These are phyloP conservation scores for Gnomoniopsis smithogilvyi DNA, from an alignment of 2,329 filamentous ascomycete genomes.

Conservation along the genomic window DNA sequence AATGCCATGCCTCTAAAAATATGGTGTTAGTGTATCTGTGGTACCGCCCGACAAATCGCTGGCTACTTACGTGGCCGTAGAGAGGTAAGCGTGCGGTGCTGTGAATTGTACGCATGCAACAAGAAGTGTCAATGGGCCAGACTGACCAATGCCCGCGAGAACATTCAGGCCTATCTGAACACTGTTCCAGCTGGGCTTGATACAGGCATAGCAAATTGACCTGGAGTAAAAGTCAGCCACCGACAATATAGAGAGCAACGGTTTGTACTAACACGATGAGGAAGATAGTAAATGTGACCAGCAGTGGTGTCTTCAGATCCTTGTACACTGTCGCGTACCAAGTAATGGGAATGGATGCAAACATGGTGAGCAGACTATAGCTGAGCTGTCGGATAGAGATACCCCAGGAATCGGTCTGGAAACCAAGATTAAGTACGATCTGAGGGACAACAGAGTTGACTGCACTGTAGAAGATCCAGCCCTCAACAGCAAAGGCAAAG, in stretches of 20 bases:
- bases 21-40: background rate
- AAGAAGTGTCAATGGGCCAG: conserved; percentile 46
- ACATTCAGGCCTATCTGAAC: conserved; percentile 47
- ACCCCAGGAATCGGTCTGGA: conserved; percentile 41
- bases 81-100: conserved; percentile 48
- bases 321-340: conserved; percentile 45
- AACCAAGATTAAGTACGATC: conserved; percentile 46
- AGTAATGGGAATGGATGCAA: conserved; percentile 39
- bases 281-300: conserved; percentile 45
- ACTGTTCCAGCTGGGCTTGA: conserved; percentile 39
- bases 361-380: conserved; percentile 37
- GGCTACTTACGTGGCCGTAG: conserved; percentile 40
- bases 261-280: conserved; percentile 37
- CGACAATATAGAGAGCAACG: background rate
- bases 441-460: conserved; percentile 49
- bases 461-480: conserved; percentile 56
- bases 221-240: conserved; percentile 23
- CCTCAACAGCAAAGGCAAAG: conserved; percentile 55
- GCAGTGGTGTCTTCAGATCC: conserved; percentile 43
- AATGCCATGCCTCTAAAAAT: conserved; percentile 40
- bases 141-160: conserved; percentile 45
- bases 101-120: conserved; percentile 51
- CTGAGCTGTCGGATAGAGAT: conserved; percentile 47
- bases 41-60: background rate
- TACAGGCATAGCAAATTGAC: conserved; percentile 42